phyloP scores from a whole-genome alignment of 1,284 basidiomycete species.

The Wallemia ichthyophaga region DNA sequence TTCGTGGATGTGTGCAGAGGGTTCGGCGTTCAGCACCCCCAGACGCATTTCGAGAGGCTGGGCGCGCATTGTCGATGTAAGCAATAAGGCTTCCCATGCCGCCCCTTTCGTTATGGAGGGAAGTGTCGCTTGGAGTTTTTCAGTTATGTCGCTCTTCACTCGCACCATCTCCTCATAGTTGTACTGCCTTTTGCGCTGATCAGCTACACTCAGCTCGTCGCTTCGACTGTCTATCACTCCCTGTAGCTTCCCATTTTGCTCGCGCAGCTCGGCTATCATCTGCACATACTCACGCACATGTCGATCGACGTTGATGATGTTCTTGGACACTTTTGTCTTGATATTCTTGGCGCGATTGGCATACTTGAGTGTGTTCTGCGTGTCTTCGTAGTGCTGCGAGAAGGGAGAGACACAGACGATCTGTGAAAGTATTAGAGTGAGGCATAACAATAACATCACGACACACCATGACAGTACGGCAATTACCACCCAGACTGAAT shows the following conservation, averaged over 20 bases:
- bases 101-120: slow-evolving; percentile 46
- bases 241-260: slow-evolving; percentile 58
- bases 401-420: slow-evolving; percentile 86
- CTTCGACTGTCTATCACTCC: slow-evolving; percentile 42
- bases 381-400: slow-evolving; percentile 81
- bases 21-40: slow-evolving; percentile 15
- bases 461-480: slow-evolving; percentile 61
- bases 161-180: slow-evolving; percentile 35
- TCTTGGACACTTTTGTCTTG: slow-evolving; percentile 66
- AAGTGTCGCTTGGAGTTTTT: slow-evolving; percentile 34
- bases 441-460: background rate
- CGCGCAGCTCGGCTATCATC: slow-evolving; percentile 61
- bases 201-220: slow-evolving; percentile 28
- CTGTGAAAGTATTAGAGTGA: slow-evolving; percentile 5
- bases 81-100: slow-evolving; percentile 35
- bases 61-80: slow-evolving; percentile 29
- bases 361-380: slow-evolving; percentile 82
- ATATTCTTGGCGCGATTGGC: slow-evolving; percentile 89
- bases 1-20: slow-evolving; percentile 38
- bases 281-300: slow-evolving; percentile 81
- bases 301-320: slow-evolving; percentile 71
- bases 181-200: slow-evolving; percentile 32
- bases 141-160: slow-evolving; percentile 34
- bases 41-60: slow-evolving; percentile 35
- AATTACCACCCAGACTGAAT: slow-evolving; percentile 86